These are phyloP conservation scores for Cymbidium sinense DNA, from an alignment of 106 monocot genomes.

Conservation along the genomic window DNA sequence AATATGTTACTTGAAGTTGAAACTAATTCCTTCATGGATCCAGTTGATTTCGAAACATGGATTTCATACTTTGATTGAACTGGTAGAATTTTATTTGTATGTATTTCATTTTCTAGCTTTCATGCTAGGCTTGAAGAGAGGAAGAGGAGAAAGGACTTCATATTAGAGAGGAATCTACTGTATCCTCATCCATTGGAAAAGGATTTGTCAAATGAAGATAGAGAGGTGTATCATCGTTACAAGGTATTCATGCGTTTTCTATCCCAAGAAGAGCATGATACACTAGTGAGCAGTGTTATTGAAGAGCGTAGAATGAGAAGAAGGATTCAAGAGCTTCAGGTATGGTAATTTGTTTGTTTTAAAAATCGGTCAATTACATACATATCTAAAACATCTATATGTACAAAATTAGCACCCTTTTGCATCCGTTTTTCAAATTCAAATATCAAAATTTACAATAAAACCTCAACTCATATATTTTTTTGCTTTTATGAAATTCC, in stretches of 20 bases:
- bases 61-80: neutral
- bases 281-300: constrained; percentile 45
- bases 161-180: constrained; percentile 92
- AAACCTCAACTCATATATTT: too few relatives aligned
- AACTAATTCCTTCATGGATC: neutral
- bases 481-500: too few relatives aligned
- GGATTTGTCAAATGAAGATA: constrained; percentile 76
- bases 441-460: too few relatives aligned
- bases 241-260: constrained; percentile 96
- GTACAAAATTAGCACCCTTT: too few relatives aligned
- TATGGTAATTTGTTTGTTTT: constrained; percentile 11
- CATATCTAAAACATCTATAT: too few relatives aligned
- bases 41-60: neutral
- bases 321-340: constrained; percentile 95
- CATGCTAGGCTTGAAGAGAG: constrained; percentile 83
- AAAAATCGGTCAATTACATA: too few relatives aligned
- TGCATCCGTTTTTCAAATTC: too few relatives aligned
- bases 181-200: constrained; percentile 83
- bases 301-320: constrained; percentile 75
- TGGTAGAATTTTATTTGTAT: neutral
- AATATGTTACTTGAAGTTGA: neutral
- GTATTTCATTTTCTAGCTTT: neutral
- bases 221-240: constrained; percentile 68
- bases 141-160: constrained; percentile 86
- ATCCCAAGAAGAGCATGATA: constrained; percentile 68